phyloP scores from a whole-genome alignment of 768 basidiomycete genomes.

The Leccinum obscurum region DNA sequence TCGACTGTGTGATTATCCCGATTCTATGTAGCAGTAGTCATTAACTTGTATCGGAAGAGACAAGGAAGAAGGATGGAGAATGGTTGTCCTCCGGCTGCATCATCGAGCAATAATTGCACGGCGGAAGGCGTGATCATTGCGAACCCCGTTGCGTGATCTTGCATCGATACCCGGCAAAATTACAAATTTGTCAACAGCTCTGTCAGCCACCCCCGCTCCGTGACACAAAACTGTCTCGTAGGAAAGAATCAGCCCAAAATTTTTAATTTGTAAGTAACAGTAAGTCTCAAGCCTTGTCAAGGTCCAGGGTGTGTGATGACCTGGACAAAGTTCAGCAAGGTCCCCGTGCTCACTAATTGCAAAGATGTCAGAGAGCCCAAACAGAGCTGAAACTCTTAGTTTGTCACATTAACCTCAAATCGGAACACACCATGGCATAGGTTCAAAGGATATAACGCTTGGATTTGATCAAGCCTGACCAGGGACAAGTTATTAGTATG shows the following conservation, averaged over 20 bases:
- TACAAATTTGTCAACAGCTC: constrained; percentile 9
- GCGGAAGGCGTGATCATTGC: constrained; percentile 19
- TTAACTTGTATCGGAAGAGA: neutral
- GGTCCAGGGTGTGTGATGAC: neutral
- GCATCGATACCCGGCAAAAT: constrained; percentile 17
- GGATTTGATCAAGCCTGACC: too few relatives aligned
- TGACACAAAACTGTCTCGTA: neutral
- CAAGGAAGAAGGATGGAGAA: neutral
- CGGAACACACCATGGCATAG: neutral
- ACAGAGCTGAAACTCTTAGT: neutral
- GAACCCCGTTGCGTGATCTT: constrained; percentile 34
- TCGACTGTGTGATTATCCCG: neutral
- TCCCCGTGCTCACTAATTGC: neutral
- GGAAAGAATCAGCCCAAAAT: neutral
- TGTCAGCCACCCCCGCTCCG: constrained; percentile 2
- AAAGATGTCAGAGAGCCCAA: constrained; percentile 5
- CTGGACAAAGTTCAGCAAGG: neutral
- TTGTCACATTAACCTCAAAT: neutral
- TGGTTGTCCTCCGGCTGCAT: neutral
- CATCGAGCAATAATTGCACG: constrained; percentile 1
- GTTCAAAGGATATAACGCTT: neutral
- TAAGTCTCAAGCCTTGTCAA: neutral
- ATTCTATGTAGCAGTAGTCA: constrained; percentile 10
- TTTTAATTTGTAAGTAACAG: neutral
- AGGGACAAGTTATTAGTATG: too few relatives aligned